Conservation (phyloP, 2,329 filamentous ascomycete species). For the Hymenoscyphus albidus region DNA sequence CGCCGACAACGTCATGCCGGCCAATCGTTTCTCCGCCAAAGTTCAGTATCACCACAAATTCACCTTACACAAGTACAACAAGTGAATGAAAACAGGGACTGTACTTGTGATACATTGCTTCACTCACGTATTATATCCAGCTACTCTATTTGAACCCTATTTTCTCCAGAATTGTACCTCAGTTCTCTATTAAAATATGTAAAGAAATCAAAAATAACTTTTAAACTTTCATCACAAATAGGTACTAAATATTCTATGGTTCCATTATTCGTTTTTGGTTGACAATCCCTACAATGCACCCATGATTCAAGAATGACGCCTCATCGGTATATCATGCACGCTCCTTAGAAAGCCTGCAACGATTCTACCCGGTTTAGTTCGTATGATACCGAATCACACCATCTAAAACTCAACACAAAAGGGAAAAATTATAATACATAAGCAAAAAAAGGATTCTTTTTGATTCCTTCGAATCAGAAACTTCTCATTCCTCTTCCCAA, state of each 20-base stretch:
- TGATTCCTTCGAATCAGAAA: conserved; percentile 4
- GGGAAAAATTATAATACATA: conserved; percentile 26
- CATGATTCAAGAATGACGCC: conserved; percentile 20
- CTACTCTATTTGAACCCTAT: too few relatives aligned
- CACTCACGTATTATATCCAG: too few relatives aligned
- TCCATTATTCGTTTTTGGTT: conserved; percentile 28
- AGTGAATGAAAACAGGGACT: too few relatives aligned
- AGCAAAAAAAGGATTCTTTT: conserved; percentile 16
- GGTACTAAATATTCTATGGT: conserved; percentile 19
- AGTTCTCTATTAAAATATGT: neutral
- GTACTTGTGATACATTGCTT: too few relatives aligned
- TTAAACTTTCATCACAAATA: neutral
- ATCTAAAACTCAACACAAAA: conserved; percentile 19
- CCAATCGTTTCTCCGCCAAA: neutral
- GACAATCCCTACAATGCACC: conserved; percentile 24
- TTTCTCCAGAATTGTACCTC: neutral
- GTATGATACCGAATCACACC: conserved; percentile 16
- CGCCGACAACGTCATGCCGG: conserved; percentile 6
- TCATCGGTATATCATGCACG: conserved; percentile 15
- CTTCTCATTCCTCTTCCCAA: conserved; percentile 1
- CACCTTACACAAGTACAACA: neutral
- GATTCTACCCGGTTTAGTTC: conserved; percentile 10
- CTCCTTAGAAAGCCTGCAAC: conserved; percentile 9
- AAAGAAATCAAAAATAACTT: neutral
- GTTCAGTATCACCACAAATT: neutral